Evolutionary conservation across 305 asterid species (phyloP).

Genomic region (Plantago coronopus): DNA sequence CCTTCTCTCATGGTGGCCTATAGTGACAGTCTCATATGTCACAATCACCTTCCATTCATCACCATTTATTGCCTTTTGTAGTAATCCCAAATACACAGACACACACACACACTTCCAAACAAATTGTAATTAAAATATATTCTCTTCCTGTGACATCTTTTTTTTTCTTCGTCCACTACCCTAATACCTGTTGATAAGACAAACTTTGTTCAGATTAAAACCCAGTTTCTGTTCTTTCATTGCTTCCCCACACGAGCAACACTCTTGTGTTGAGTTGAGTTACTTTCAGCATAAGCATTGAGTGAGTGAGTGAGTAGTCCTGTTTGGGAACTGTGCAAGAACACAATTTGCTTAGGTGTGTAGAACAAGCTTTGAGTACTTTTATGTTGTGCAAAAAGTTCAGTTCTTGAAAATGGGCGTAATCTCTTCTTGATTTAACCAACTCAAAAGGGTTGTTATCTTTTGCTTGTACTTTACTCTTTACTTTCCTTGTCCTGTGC

Average conservation of each 20-base stretch:
- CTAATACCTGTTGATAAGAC: constrained; percentile 33
- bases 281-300: constrained; percentile 16
- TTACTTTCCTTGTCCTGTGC: too few relatives aligned
- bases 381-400: background rate
- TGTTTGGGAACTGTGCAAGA: constrained; percentile 17
- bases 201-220: constrained; percentile 6
- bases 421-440: constrained; percentile 8
- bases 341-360: constrained; percentile 11
- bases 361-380: constrained; percentile 12
- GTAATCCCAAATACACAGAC: constrained; percentile 6
- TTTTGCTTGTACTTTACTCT: too few relatives aligned
- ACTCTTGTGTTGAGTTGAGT: constrained; percentile 17
- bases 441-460: background rate
- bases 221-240: constrained; percentile 14
- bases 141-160: constrained; percentile 29
- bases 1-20: constrained; percentile 16
- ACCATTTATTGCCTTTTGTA: constrained; percentile 27
- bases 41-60: constrained; percentile 28
- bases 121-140: constrained; percentile 14
- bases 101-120: constrained; percentile 24
- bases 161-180: constrained; percentile 37
- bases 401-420: constrained; percentile 21
- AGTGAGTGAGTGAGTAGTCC: background rate
- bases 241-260: constrained; percentile 2
- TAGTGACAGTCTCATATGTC: constrained; percentile 30